A percentile compares a stretch with the other conserved stretches of the same genome.
phyloP scores from a whole-genome alignment of 305 asterid genomes.

The Fraxinus platypoda region DNA sequence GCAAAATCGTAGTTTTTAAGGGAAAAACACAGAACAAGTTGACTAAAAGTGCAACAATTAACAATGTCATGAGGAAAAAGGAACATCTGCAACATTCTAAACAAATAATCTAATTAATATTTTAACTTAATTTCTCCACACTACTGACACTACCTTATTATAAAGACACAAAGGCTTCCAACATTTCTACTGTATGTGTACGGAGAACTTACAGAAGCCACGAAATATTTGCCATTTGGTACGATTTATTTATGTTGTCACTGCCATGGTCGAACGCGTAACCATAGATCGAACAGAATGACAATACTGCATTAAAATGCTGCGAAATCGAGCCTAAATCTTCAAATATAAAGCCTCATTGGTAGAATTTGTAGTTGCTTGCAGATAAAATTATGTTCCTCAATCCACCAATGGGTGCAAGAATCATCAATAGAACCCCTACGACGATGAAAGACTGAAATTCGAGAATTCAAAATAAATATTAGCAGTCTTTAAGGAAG shows the following conservation, averaged over 20 bases:
- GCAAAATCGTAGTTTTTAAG: not conserved
- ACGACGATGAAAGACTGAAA: constrained; percentile 32
- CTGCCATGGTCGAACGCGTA: not conserved
- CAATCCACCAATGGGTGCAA: constrained; percentile 44
- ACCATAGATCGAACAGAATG: not conserved
- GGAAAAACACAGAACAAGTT: not conserved
- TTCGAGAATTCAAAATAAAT: constrained; percentile 2
- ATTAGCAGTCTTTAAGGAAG: not conserved
- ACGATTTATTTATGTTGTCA: not conserved
- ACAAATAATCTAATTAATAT: not conserved
- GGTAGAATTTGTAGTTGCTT: constrained; percentile 39
- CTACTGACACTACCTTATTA: not conserved
- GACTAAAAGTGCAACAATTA: not conserved
- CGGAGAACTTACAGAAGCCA: not conserved
- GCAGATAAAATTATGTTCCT: constrained; percentile 39
- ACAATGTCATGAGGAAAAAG: not conserved
- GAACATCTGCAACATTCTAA: not conserved
- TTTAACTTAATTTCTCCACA: not conserved
- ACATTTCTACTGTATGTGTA: not conserved
- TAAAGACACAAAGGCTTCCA: not conserved
- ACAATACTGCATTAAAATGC: not conserved
- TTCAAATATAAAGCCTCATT: constrained; percentile 15
- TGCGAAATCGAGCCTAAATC: not conserved
- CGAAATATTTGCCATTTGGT: not conserved
- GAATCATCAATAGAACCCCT: constrained; percentile 35